Evolutionary conservation across 2,329 filamentous ascomycete species (phyloP).

Genomic region (Paramyrothecium sp.): DNA sequence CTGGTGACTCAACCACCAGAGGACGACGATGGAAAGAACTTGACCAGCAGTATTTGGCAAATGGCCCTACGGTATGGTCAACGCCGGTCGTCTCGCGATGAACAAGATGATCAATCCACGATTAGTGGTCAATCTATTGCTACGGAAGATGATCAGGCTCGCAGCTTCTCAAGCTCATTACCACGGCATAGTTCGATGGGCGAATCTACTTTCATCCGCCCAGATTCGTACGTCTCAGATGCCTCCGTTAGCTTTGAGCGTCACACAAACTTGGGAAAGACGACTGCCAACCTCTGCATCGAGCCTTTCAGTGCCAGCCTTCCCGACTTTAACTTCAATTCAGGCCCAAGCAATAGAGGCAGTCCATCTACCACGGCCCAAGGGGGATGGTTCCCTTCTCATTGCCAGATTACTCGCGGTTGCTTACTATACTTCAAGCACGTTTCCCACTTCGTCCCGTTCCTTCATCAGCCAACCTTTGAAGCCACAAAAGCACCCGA

Average conservation of each 20-base stretch:
- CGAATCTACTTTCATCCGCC: no score
- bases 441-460: slow-evolving; percentile 33
- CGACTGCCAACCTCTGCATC: no score
- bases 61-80: no score
- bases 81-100: slow-evolving; percentile 1
- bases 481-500: slow-evolving; percentile 18
- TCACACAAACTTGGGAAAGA: no score
- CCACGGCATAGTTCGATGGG: no score
- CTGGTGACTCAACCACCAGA: no score
- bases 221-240: no score
- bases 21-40: no score
- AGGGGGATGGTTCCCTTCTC: slow-evolving; percentile 28
- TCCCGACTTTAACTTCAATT: slow-evolving; percentile 7
- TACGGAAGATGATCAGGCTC: no score
- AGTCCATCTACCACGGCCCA: neutral
- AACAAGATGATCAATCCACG: slow-evolving; percentile 13
- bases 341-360: neutral
- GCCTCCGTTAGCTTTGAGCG: no score
- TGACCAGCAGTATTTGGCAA: no score
- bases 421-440: slow-evolving; percentile 32
- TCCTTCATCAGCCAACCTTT: slow-evolving; percentile 34
- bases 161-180: no score
- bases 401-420: slow-evolving; percentile 26
- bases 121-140: neutral
- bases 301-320: slow-evolving; percentile 3